Conservation (phyloP, 176 grass and related monocot species). For the Phyllostachys edulis region DNA sequence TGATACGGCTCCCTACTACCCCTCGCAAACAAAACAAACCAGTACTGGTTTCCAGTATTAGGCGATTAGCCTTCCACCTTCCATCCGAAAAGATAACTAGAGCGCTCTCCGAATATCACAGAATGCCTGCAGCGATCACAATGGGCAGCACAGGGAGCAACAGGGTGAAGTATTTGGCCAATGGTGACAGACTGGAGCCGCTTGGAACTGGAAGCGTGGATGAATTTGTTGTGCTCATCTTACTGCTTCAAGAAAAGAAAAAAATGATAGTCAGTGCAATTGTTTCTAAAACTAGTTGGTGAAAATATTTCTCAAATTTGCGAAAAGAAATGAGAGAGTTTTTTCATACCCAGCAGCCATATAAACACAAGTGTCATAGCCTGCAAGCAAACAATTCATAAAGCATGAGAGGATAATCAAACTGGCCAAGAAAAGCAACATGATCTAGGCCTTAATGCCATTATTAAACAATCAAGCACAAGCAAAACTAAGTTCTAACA, state of each 20-base stretch:
- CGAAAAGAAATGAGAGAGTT: background rate
- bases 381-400: constrained; percentile 43
- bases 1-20: background rate
- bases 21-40: constrained; percentile 15
- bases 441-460: background rate
- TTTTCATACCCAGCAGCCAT: constrained; percentile 56
- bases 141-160: constrained; percentile 27
- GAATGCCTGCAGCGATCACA: constrained; percentile 21
- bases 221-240: constrained; percentile 69
- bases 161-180: background rate
- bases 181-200: background rate
- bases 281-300: constrained; percentile 1
- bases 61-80: constrained; percentile 20
- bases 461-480: background rate
- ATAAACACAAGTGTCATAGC: constrained; percentile 85
- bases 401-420: constrained; percentile 14
- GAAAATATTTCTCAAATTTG: background rate
- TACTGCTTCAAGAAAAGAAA: constrained; percentile 42
- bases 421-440: background rate
- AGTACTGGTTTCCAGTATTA: constrained; percentile 26
- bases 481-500: background rate
- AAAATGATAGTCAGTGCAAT: background rate
- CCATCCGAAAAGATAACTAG: background rate
- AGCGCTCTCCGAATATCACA: constrained; percentile 24
- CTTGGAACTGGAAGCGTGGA: constrained; percentile 32